phyloP scores from a whole-genome alignment of 225 moss, liverwort and hornwort species.

The Rhytidiadelphus loreus region DNA sequence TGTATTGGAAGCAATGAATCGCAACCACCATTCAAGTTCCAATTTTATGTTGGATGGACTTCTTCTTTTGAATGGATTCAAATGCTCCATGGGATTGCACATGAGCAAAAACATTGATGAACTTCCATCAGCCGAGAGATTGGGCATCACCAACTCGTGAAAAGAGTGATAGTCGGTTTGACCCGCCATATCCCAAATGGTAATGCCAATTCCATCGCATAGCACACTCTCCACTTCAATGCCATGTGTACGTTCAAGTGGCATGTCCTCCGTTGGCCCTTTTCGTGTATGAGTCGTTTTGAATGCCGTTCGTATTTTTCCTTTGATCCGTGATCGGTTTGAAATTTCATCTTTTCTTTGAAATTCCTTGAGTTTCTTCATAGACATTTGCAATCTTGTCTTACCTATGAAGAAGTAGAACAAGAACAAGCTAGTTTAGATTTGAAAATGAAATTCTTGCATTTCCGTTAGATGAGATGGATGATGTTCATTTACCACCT shows the following conservation, averaged over 20 bases:
- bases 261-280: background rate
- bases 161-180: background rate
- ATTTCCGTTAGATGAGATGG: no score
- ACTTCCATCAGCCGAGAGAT: background rate
- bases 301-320: fast-evolving
- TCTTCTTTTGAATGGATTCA: fast-evolving
- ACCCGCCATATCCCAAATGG: background rate
- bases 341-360: background rate
- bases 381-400: background rate
- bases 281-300: background rate
- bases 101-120: background rate
- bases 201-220: background rate
- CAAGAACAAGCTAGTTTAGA: background rate
- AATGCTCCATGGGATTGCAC: background rate
- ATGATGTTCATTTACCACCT: background rate
- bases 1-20: background rate
- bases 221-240: background rate
- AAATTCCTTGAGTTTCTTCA: background rate
- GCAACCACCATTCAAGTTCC: background rate
- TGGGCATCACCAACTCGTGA: background rate
- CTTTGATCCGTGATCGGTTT: fast-evolving
- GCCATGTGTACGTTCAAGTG: background rate
- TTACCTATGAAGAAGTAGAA: background rate
- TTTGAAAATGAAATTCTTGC: background rate
- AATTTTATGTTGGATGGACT: background rate